Percentiles rank a stretch among this genome's conserved stretches.
Conservation (phyloP, 2,329 filamentous ascomycete genomes). For the Onygena corvina region DNA sequence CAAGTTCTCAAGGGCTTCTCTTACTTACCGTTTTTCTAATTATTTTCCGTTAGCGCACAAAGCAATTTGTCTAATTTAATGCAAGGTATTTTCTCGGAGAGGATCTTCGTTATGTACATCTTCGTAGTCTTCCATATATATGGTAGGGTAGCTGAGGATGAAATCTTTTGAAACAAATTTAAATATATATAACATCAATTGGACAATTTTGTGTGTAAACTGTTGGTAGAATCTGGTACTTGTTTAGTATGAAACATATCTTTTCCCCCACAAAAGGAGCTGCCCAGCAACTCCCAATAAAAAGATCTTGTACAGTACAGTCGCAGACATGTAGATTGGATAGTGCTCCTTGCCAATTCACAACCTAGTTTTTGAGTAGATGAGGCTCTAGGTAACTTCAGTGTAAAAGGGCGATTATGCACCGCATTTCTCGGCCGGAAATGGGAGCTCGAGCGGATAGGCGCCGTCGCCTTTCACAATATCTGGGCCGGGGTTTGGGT, state of each 20-base stretch:
- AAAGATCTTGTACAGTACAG: background rate
- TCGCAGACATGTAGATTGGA: background rate
- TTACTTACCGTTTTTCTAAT: background rate
- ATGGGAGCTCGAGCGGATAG: conserved; percentile 33
- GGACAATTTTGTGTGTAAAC: background rate
- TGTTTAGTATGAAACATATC: background rate
- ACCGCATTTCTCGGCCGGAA: background rate
- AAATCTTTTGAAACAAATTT: background rate
- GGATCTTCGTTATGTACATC: no score
- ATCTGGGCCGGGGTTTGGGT: conserved; percentile 33
- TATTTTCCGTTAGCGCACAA: no score
- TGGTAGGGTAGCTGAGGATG: background rate
- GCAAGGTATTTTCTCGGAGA: no score
- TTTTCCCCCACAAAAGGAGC: background rate
- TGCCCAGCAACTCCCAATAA: background rate
- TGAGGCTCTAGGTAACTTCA: no score
- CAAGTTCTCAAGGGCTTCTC: no score
- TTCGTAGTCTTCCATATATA: background rate
- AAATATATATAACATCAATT: background rate
- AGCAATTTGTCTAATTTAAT: no score
- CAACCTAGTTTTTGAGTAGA: no score
- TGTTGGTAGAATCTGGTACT: background rate
- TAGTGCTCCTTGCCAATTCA: background rate
- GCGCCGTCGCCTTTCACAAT: conserved; percentile 34
- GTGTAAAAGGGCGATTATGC: conserved; percentile 1